phyloP scores from a whole-genome alignment of 2,329 filamentous ascomycete species.

The Elsinoe perseae region DNA sequence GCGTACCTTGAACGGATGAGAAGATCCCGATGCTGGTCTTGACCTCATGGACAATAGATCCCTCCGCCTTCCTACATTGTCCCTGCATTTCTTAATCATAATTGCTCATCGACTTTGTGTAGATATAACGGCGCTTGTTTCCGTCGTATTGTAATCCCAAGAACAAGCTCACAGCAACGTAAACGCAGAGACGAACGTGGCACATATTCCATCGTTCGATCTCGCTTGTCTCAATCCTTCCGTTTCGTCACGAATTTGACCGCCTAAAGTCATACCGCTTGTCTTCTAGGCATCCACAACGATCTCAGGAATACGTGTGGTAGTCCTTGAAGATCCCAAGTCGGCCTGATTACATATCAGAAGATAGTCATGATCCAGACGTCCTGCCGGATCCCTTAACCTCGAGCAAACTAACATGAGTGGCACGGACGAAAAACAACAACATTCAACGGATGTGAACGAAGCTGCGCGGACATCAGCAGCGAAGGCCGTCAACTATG shows the following conservation, averaged over 20 bases:
- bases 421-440: slow-evolving; percentile 3
- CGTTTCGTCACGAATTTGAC: neutral
- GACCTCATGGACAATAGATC: neutral
- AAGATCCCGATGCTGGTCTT: neutral
- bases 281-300: neutral
- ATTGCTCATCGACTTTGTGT: neutral
- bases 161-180: neutral
- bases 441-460: neutral
- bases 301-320: neutral
- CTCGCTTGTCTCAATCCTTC: slow-evolving; percentile 4
- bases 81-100: neutral
- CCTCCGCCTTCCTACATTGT: neutral
- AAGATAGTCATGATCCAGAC: neutral
- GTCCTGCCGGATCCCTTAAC: neutral
- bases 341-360: neutral
- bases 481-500: slow-evolving; percentile 20
- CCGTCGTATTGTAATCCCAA: neutral
- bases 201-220: neutral
- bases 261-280: neutral
- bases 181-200: neutral
- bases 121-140: neutral
- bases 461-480: neutral
- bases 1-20: neutral
- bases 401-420: slow-evolving; percentile 21
- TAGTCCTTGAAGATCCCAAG: neutral